Conservation (phyloP, 208 protist genomes). For the Leishmania major region DNA sequence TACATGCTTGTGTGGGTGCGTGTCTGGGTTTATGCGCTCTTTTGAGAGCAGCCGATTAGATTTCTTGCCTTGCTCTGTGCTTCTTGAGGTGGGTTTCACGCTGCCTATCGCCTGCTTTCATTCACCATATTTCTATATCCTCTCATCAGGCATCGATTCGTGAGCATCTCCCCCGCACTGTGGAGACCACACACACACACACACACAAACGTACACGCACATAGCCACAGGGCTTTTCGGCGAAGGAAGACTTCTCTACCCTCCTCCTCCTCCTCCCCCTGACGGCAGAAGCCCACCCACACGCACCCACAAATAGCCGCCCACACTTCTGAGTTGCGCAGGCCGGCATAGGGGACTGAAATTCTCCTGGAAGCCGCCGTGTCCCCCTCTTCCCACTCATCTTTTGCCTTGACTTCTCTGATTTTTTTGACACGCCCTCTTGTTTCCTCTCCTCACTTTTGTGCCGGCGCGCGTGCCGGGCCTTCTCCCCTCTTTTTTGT, state of each 20-base stretch:
- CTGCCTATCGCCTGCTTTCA: neutral
- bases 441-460: conserved; percentile 2
- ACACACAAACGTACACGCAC: neutral
- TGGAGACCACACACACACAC: neutral
- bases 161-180: neutral
- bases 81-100: neutral
- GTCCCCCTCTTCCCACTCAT: neutral
- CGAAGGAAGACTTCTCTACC: no score
- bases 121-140: neutral
- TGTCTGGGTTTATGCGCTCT: neutral
- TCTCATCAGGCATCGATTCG: no score
- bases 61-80: neutral
- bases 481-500: neutral
- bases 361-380: neutral
- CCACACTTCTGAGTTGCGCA: neutral
- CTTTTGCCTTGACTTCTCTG: conserved; percentile 8
- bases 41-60: neutral
- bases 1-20: neutral
- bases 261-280: neutral
- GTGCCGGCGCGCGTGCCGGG: neutral
- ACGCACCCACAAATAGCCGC: neutral
- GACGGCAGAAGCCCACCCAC: neutral
- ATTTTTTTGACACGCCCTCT: conserved; percentile 14
- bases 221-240: neutral
- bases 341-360: neutral